Percentiles rank a stretch among this genome's conserved stretches.
phyloP scores from a whole-genome alignment of 1,284 basidiomycete genomes.

The Melanopsichium pennsylvanicum region DNA sequence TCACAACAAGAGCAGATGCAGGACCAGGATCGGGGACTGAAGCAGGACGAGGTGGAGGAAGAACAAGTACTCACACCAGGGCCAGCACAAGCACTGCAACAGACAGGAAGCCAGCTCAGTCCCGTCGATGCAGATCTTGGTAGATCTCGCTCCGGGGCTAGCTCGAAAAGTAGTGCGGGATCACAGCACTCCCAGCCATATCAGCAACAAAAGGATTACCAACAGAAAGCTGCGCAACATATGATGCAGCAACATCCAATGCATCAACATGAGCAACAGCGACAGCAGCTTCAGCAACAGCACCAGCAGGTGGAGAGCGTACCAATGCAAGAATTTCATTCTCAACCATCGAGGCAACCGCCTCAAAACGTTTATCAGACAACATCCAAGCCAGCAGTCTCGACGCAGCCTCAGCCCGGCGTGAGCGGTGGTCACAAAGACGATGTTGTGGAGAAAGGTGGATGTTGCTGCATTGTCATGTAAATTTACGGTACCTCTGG shows the following conservation, averaged over 20 bases:
- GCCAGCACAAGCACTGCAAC: not conserved
- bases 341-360: not conserved
- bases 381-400: not conserved
- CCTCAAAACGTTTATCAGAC: not conserved
- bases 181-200: not conserved
- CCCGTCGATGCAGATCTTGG: slow-evolving; percentile 3
- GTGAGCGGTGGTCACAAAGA: not conserved
- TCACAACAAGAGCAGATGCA: slow-evolving; percentile 1
- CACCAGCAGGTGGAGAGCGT: not conserved
- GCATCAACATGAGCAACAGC: not conserved
- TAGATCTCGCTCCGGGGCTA: slow-evolving; percentile 15
- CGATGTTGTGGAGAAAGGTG: slow-evolving; percentile 16
- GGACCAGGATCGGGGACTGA: slow-evolving; percentile 2
- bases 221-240: too few relatives aligned
- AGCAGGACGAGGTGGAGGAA: not conserved
- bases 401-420: not conserved
- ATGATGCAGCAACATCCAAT: too few relatives aligned
- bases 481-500: not conserved
- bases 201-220: slow-evolving; percentile 1
- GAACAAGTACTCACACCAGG: slow-evolving; percentile 8
- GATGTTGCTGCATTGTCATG: slow-evolving; percentile 49
- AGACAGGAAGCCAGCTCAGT: slow-evolving; percentile 8
- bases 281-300: not conserved
- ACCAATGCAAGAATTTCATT: not conserved
- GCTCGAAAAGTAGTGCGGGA: slow-evolving; percentile 10